phyloP scores from a whole-genome alignment of 108 stramenopile genomes.

The Epipyxis sp. region DNA sequence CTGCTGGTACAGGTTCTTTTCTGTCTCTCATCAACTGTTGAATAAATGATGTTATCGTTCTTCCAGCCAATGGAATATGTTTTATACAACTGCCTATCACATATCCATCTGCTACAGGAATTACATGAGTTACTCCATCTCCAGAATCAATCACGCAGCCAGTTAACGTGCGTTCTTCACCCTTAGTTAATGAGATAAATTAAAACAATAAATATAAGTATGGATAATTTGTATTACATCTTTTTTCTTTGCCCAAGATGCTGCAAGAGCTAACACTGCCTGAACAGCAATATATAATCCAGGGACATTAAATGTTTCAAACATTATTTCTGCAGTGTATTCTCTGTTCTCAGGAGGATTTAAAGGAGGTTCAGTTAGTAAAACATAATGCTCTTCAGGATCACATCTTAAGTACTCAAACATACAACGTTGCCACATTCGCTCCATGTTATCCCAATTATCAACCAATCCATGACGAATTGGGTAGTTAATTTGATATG shows the following conservation, averaged over 20 bases:
- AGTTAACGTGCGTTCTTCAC: slow-evolving; percentile 58
- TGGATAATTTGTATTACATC: background rate
- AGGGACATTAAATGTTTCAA: slow-evolving; percentile 71
- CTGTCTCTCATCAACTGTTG: slow-evolving; percentile 63
- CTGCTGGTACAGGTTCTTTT: slow-evolving; percentile 62
- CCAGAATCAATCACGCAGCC: slow-evolving; percentile 69
- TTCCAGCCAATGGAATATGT: slow-evolving; percentile 68
- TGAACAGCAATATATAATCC: slow-evolving; percentile 70
- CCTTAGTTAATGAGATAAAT: slow-evolving; percentile 7
- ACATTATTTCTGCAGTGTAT: slow-evolving; percentile 73
- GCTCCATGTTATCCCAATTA: slow-evolving; percentile 73
- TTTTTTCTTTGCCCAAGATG: slow-evolving; percentile 57
- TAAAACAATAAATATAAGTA: background rate
- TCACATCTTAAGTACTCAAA: slow-evolving; percentile 66
- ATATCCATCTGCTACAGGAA: slow-evolving; percentile 68
- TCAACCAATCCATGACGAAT: slow-evolving; percentile 66
- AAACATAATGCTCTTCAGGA: slow-evolving; percentile 66
- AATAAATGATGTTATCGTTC: slow-evolving; percentile 63
- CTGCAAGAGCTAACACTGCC: slow-evolving; percentile 66
- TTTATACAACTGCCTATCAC: slow-evolving; percentile 68
- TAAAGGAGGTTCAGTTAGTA: slow-evolving; percentile 69
- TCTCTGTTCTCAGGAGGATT: slow-evolving; percentile 70
- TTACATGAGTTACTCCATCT: slow-evolving; percentile 68
- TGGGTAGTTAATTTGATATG: slow-evolving; percentile 63
- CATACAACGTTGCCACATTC: slow-evolving; percentile 66